Evolutionary conservation across 495 filamentous ascomycete species (phyloP).

Genomic region (Hypoxylon perforatum): DNA sequence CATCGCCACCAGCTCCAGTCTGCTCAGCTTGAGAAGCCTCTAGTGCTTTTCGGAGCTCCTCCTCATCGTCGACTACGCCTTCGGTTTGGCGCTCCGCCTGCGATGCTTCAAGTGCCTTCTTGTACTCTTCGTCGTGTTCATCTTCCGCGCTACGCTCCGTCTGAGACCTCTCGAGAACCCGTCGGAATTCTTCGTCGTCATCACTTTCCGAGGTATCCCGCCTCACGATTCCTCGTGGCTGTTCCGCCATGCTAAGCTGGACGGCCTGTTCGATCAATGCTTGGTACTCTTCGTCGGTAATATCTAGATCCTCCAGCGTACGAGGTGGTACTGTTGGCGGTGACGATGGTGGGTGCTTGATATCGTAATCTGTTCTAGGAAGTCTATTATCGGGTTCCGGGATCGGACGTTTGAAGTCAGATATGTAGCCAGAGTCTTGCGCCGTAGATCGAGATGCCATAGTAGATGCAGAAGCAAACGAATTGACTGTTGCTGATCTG

Average conservation of each 20-base stretch:
- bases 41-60: conserved; percentile 60
- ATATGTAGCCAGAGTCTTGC: conserved; percentile 24
- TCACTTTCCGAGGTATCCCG: conserved; percentile 56
- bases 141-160: conserved; percentile 22
- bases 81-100: conserved; percentile 29
- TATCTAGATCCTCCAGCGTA: conserved; percentile 44
- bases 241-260: conserved; percentile 62
- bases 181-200: conserved; percentile 48
- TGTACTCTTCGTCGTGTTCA: conserved; percentile 39
- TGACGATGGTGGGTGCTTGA: conserved; percentile 38
- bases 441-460: conserved; percentile 2
- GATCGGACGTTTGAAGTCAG: conserved; percentile 35
- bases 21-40: conserved; percentile 52
- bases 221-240: conserved; percentile 45
- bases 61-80: conserved; percentile 50
- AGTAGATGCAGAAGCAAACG: conserved; percentile 23
- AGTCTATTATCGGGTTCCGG: too few relatives aligned
- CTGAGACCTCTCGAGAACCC: conserved; percentile 38
- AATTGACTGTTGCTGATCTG: conserved; percentile 40
- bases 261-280: conserved; percentile 69
- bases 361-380: conserved; percentile 3
- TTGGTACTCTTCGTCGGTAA: conserved; percentile 65
- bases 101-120: conserved; percentile 43
- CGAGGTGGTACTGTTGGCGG: conserved; percentile 34
- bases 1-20: conserved; percentile 37